Percentiles rank a stretch among this genome's conserved stretches.
These are phyloP conservation scores for Trametes elegans DNA, from an alignment of 768 basidiomycete species.

Conservation along the genomic window DNA sequence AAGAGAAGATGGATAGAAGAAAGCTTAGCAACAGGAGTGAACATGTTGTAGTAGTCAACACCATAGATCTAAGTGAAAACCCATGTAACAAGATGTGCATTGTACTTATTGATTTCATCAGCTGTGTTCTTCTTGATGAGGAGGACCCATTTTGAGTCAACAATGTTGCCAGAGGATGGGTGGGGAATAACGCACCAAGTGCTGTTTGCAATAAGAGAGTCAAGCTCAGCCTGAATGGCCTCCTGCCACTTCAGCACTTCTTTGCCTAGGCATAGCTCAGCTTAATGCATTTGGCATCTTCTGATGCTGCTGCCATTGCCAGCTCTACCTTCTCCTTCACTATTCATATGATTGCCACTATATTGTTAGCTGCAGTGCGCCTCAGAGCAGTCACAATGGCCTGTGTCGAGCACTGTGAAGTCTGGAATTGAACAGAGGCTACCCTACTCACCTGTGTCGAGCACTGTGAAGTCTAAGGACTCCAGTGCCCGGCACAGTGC, in stretches of 20 bases:
- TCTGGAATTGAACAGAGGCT: not conserved
- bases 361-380: not conserved
- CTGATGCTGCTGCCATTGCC: not conserved
- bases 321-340: not conserved
- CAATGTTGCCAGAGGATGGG: not conserved
- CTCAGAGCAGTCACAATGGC: not conserved
- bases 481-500: too few relatives aligned
- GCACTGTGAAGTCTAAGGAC: too few relatives aligned
- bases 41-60: constrained; percentile 31
- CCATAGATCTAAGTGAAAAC: constrained; percentile 35
- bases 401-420: not conserved
- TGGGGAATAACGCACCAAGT: constrained; percentile 12
- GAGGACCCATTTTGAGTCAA: constrained; percentile 31
- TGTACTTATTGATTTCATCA: constrained; percentile 28
- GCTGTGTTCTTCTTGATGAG: constrained; percentile 30
- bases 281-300: not conserved
- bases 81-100: constrained; percentile 35
- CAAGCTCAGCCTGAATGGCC: constrained; percentile 9
- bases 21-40: not conserved
- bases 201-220: not conserved
- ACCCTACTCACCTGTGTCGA: too few relatives aligned
- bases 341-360: not conserved
- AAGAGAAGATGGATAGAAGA: not conserved
- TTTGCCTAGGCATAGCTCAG: constrained; percentile 3
- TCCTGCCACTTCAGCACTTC: constrained; percentile 15